Percentiles rank a stretch among this genome's conserved stretches.
These are phyloP conservation scores for Miamiensis avidus DNA, from an alignment of 169 alveolate genomes.

Conservation along the genomic window DNA sequence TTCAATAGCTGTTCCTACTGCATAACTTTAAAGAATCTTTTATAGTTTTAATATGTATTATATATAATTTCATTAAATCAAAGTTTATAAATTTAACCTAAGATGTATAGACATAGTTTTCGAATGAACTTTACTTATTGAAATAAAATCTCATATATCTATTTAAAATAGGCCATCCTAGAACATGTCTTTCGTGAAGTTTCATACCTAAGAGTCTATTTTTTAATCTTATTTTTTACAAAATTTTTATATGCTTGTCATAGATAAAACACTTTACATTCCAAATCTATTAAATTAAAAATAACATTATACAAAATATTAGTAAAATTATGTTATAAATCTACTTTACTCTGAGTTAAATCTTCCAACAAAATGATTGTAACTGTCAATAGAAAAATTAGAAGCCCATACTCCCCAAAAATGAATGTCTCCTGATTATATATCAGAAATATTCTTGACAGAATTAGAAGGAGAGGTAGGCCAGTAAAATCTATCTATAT, in stretches of 20 bases:
- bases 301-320: no score
- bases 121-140: constrained; percentile 48
- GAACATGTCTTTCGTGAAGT: constrained; percentile 68
- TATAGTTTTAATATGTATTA: constrained; percentile 18
- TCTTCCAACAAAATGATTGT: constrained; percentile 61
- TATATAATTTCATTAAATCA: constrained; percentile 26
- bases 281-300: no score
- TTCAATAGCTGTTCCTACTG: constrained; percentile 69
- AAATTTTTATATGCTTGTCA: constrained; percentile 59
- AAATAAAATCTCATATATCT: constrained; percentile 57
- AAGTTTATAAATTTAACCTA: constrained; percentile 23
- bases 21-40: constrained; percentile 44
- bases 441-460: constrained; percentile 37
- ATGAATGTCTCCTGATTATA: constrained; percentile 74
- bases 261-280: constrained; percentile 67
- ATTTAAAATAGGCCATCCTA: constrained; percentile 58
- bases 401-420: constrained; percentile 77
- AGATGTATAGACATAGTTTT: constrained; percentile 26
- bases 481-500: constrained; percentile 74
- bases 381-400: constrained; percentile 56
- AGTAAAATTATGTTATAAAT: no score
- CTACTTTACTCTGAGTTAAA: constrained; percentile 72
- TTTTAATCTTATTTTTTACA: constrained; percentile 54
- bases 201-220: constrained; percentile 56
- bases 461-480: constrained; percentile 74